Conservation (phyloP, 768 basidiomycete species). For the Amyloporia xantha region DNA sequence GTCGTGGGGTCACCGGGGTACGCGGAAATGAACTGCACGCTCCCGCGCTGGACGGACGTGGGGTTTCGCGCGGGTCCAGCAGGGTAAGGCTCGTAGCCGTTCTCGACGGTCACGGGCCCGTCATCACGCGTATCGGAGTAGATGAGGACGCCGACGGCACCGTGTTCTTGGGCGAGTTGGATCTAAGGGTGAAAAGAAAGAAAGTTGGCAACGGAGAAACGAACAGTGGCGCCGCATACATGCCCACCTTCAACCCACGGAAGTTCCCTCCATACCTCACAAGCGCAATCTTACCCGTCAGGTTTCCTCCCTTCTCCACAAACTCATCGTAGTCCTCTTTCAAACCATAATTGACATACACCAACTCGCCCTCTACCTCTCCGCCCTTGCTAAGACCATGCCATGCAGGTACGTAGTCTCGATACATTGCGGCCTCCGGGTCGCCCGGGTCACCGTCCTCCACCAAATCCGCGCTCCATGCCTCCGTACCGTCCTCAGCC, state of each 20-base stretch:
- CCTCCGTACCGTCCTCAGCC: slow-evolving; percentile 46
- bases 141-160: slow-evolving; percentile 72
- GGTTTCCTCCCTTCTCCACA: slow-evolving; percentile 54
- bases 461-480: slow-evolving; percentile 69
- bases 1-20: slow-evolving; percentile 77
- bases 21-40: slow-evolving; percentile 57
- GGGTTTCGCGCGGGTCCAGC: slow-evolving; percentile 86
- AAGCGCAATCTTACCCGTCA: slow-evolving; percentile 75
- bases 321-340: slow-evolving; percentile 71
- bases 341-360: slow-evolving; percentile 78
- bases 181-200: slow-evolving; percentile 35
- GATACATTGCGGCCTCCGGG: slow-evolving; percentile 60
- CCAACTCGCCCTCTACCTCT: slow-evolving; percentile 58
- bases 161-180: slow-evolving; percentile 75
- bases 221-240: not conserved
- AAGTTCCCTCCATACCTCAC: slow-evolving; percentile 73
- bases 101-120: slow-evolving; percentile 65
- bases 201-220: not conserved
- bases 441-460: slow-evolving; percentile 73
- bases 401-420: slow-evolving; percentile 66
- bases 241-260: slow-evolving; percentile 77
- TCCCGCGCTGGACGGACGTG: slow-evolving; percentile 81
- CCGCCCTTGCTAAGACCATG: slow-evolving; percentile 80
- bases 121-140: slow-evolving; percentile 87
- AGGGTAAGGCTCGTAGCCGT: slow-evolving; percentile 76